Evolutionary conservation across 805 yeast species (phyloP), one percentile per base, ranked within the genome.

Genomic region (Hanseniaspora taiwanica): DNA sequence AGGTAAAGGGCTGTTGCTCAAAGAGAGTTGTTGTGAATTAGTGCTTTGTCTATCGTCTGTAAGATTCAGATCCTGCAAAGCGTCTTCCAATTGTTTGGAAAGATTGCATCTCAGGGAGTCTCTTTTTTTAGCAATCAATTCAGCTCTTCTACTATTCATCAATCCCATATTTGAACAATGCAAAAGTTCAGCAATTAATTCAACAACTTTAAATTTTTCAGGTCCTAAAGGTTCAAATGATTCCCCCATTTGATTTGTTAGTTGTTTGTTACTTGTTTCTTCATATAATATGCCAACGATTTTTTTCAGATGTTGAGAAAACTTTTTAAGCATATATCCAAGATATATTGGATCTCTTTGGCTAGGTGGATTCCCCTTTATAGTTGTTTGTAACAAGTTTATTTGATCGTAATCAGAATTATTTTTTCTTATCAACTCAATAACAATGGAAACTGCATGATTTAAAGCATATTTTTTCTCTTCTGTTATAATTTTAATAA

Each of bases 151-250:
- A 36, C 87, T 85, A 56, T 89, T 91, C 48, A 91, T 69, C 16
- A 86, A 67, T 0, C 81, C 84, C 97, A 91, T 91, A 61, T 91
- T 91, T n/a, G 96, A 85, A 55, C 99, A 91, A 60, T 91, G 98
- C 42, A 91, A 68, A 32, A 91, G 67, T 54, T 91, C 99, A 0
- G 98, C 98, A 37, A 91, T 75, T 39, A 91, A 65, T 60, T 91
- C 99, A 45, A 94, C 78, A 19, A 91, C 73, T 54, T 86, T 83
- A 62, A 91, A 87, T 47, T 87, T 70, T 51, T 87, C 94, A 57
- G 89, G 84, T 0, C 98, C 98, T 18, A 91, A 63, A 1, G 91
- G 86, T 51, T 76, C 78, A 49, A 39, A 55, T 10, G 72, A 70
- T 21, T 60, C 59, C 16, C 85, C 83, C 48, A 81, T 69, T 29